phyloP scores from a whole-genome alignment of 2,329 filamentous ascomycete species.

The Colletotrichum limetticola region DNA sequence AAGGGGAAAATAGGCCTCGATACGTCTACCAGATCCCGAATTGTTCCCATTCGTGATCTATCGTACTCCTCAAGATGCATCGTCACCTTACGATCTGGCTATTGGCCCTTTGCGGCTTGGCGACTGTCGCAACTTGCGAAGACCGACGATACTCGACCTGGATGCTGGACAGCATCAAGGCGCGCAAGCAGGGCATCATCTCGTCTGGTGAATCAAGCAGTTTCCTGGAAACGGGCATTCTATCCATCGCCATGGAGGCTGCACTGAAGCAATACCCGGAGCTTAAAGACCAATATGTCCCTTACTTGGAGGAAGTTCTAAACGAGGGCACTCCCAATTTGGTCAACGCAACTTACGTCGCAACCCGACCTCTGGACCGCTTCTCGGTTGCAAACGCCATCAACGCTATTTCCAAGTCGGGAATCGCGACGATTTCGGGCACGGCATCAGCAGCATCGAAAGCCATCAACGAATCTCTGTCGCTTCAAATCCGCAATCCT shows the following conservation, averaged over 20 bases:
- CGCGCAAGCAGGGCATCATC: constrained; percentile 38
- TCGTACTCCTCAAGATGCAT: neutral
- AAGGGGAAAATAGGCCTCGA: neutral
- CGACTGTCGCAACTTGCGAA: neutral
- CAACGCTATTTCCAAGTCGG: constrained; percentile 9
- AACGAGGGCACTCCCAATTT: constrained; percentile 28
- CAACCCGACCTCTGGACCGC: constrained; percentile 37
- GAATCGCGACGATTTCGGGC: constrained; percentile 17
- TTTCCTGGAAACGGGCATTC: constrained; percentile 39
- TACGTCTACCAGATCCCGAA: neutral
- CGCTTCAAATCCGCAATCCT: constrained; percentile 42
- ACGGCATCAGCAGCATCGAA: constrained; percentile 13
- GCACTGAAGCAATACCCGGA: constrained; percentile 34
- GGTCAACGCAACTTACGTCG: constrained; percentile 30
- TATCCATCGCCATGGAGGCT: constrained; percentile 37
- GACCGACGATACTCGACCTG: constrained; percentile 32
- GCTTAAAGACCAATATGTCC: constrained; percentile 4
- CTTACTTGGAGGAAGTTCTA: constrained; percentile 35
- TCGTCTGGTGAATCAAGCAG: constrained; percentile 37
- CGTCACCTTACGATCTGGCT: neutral
- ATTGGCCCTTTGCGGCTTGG: constrained; percentile 6
- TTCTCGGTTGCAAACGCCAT: constrained; percentile 38
- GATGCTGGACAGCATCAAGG: constrained; percentile 41
- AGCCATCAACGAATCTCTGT: constrained; percentile 37
- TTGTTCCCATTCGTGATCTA: neutral